Conservation (phyloP, 257 asterid genomes). For the Solanum sitiens region DNA sequence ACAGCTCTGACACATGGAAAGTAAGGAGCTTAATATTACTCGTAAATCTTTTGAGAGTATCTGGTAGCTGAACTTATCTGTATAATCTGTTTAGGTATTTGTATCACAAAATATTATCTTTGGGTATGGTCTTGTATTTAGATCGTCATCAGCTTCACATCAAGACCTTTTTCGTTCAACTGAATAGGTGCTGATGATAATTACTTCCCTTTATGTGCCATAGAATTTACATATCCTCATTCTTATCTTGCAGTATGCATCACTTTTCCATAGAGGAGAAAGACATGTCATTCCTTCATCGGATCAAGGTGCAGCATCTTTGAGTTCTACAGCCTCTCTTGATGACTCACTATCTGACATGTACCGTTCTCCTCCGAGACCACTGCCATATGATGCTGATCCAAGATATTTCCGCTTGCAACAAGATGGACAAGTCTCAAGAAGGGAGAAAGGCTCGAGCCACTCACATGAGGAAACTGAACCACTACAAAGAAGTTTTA, state of each 20-base stretch:
- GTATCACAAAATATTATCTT: neutral
- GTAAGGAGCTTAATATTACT: neutral
- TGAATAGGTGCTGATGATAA: neutral
- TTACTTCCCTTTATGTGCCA: neutral
- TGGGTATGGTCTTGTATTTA: neutral
- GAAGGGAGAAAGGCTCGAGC: constrained; percentile 80
- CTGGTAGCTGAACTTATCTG: neutral
- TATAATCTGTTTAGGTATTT: neutral
- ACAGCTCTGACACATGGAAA: neutral
- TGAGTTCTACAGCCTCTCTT: constrained; percentile 38
- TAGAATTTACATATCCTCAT: neutral
- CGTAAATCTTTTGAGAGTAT: neutral
- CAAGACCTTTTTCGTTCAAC: neutral
- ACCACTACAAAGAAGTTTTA: constrained; percentile 62
- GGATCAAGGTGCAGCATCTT: constrained; percentile 43
- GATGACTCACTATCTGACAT: constrained; percentile 70
- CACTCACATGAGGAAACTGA: constrained; percentile 65
- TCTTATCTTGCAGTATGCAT: constrained; percentile 46
- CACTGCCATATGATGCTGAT: constrained; percentile 85
- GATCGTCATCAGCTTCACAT: neutral
- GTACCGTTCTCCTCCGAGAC: constrained; percentile 90
- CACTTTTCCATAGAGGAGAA: constrained; percentile 62
- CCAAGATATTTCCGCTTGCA: constrained; percentile 60
- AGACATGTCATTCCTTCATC: constrained; percentile 39
- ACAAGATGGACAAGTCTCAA: constrained; percentile 56